Conservation (phyloP, 2,329 filamentous ascomycete species). For the Scedosporium aurantiacum region DNA sequence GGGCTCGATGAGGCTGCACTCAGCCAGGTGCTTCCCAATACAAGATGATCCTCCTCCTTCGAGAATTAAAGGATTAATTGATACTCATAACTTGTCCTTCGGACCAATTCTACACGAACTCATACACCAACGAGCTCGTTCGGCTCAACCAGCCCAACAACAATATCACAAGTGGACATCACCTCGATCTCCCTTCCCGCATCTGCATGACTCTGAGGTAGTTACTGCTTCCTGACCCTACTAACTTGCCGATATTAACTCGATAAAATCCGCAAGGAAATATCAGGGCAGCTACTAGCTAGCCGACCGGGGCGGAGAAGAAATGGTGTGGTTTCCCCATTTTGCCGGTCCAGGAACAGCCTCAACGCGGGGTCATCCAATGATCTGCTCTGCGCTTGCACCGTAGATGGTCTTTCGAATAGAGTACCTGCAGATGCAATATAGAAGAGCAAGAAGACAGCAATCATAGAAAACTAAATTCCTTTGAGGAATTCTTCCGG, state of each 20-base stretch:
- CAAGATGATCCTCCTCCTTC: too few species aligned
- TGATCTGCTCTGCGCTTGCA: not conserved
- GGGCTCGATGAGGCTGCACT: too few species aligned
- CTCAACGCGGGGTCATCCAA: not conserved
- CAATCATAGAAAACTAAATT: not conserved
- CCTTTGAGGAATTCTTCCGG: not conserved
- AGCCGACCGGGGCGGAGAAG: not conserved
- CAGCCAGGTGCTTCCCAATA: too few species aligned
- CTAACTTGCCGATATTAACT: not conserved
- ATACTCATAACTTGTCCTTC: too few species aligned
- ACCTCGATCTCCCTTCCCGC: not conserved
- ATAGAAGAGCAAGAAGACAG: not conserved
- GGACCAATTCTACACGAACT: too few species aligned
- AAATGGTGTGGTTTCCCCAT: not conserved
- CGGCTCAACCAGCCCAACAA: not conserved
- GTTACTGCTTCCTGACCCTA: not conserved
- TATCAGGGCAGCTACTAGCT: not conserved
- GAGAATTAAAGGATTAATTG: too few species aligned
- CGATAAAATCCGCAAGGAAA: not conserved
- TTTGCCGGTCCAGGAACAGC: not conserved
- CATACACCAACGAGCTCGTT: not conserved
- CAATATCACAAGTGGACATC: too few species aligned
- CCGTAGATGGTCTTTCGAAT: not conserved
- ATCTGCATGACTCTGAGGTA: not conserved
- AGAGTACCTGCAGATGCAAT: not conserved